Evolutionary conservation across 352 stramenopile species (phyloP), one percentile per base, ranked within the genome.

Genomic region (Globisporangium parvum): DNA sequence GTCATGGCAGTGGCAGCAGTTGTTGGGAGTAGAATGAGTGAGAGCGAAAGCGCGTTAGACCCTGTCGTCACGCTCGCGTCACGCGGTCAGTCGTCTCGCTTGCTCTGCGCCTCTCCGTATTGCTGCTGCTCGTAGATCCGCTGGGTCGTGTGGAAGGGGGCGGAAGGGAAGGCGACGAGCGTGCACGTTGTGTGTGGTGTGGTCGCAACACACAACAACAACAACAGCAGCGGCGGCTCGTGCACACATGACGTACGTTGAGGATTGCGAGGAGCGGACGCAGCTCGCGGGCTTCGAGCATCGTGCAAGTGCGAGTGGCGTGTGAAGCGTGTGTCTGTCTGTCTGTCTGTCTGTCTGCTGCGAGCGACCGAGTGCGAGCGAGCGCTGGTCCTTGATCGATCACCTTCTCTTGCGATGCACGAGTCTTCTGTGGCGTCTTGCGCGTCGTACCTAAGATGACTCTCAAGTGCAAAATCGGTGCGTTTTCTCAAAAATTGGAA

Each of bases 211-310:
- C n/a, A n/a, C n/a, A n/a, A n/a, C n/a, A n/a, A n/a, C 26, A 28
- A 12, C 12, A n/a, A 14, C 24, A 31, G 9, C 23, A 33, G 8
- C 10, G 4, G 23, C 23, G 6, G 21, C 12, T 9, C 21, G n/a
- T 45, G 21, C 20, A 28, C n/a, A 20, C 12, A 23, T 23, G 14
- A 79, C 80, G 64, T 67, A 93, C 84, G 72, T 90, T 93, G 53
- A 93, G 76, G 53, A 93, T 86, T 51, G 77, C 64, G 53, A 93
- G 75, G 48, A 93, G 71, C 62, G 80, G 80, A 49, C 80, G 76
- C 62, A 93, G 70, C 59, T 93, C 84, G 71, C 84, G 75, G 58
- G 75, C 85, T 56, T 93, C 84, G 55, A 93, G 66, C 84, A 93
- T 93, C 47, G 40, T 70, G 40, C 18, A n/a, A n/a, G 10, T 52